These are phyloP conservation scores for Adansonia gregorii DNA, from an alignment of 441 rosid species.

Conservation along the genomic window DNA sequence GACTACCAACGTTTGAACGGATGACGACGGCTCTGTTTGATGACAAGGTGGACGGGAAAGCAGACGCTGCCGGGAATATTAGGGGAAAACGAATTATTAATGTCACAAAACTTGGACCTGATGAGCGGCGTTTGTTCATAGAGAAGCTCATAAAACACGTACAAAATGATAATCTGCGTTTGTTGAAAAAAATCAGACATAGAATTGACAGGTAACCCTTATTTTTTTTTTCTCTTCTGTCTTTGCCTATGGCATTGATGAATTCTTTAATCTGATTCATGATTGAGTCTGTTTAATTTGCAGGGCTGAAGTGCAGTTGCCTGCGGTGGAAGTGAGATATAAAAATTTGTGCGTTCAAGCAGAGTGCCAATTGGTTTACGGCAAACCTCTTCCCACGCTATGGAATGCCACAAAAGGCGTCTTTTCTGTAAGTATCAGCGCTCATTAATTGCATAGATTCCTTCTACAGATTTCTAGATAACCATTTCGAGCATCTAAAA, in stretches of 20 bases:
- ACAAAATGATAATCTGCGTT: conserved; percentile 54
- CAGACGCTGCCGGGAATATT: conserved; percentile 25
- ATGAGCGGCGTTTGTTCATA: conserved; percentile 53
- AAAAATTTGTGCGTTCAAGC: conserved; percentile 16
- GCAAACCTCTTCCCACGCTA: conserved; percentile 16
- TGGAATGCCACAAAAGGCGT: conserved; percentile 8
- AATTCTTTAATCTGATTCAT: neutral
- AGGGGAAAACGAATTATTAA: conserved; percentile 41
- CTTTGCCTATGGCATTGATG: neutral
- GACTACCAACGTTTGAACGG: conserved; percentile 44
- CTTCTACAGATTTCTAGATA: neutral
- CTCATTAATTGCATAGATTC: neutral
- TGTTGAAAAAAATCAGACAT: conserved; percentile 51
- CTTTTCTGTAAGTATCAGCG: neutral
- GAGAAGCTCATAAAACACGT: conserved; percentile 62
- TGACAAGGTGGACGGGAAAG: conserved; percentile 19
- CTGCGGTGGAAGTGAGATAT: conserved; percentile 22
- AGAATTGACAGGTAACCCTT: conserved; percentile 51
- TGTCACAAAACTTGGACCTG: conserved; percentile 51
- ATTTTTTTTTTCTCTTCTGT: neutral
- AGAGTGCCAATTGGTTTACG: conserved; percentile 11
- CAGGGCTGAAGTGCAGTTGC: conserved; percentile 19
- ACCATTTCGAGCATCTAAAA: neutral
- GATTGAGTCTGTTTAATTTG: neutral
- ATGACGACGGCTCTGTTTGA: conserved; percentile 42